Evolutionary conservation across 305 asterid species (phyloP), one percentile per base, ranked within the genome.

Genomic region (Solanum hybrid): DNA sequence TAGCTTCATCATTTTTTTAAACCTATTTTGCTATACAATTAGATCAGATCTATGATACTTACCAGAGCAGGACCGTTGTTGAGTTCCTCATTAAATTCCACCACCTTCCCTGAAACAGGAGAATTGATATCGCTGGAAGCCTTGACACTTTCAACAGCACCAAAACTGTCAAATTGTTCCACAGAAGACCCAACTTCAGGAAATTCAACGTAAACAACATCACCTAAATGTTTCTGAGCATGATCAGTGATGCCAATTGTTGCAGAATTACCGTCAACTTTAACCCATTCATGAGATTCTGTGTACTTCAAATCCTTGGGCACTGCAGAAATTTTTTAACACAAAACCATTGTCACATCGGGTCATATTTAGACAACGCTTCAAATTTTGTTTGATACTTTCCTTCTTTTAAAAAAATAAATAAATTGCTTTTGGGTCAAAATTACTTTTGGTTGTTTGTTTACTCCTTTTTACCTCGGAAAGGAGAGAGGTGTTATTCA

Each of bases 71-170:
- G 99, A 90, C 97, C 94, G 37, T 88, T 90, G 46, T 9, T 92
- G 85, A 97, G 99, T 90, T 94, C 91, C 72, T 91, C 91, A 91
- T 97, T 97, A 87, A 97, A 97, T 88, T 93, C 95, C 14, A 95
- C 89, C 78, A 97, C 99, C 93, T 94, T 95, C 88, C 99, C 99
- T 1, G 99, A 96, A 92, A 97, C 90, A 24, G 99, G 99, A 84
- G 99, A 95, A 94, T 97, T 92, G 75, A 96, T 92, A 93, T 97
- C 98, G 79, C 99, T 97, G 29, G 99, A 94, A 35, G 99, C 99
- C 92, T 96, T 97, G 86, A 96, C 99, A 91, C 99, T 97, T 92
- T 97, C 99, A 71, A 97, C 99, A 86, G 99, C 98, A 85, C 99
- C 99, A 90, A 97, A 97, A 89, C 95, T 87, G 31, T 34, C 93